Base-by-base conservation (phyloP, 73 alveolate species). In the Paramecium tetraurelia region DNA sequence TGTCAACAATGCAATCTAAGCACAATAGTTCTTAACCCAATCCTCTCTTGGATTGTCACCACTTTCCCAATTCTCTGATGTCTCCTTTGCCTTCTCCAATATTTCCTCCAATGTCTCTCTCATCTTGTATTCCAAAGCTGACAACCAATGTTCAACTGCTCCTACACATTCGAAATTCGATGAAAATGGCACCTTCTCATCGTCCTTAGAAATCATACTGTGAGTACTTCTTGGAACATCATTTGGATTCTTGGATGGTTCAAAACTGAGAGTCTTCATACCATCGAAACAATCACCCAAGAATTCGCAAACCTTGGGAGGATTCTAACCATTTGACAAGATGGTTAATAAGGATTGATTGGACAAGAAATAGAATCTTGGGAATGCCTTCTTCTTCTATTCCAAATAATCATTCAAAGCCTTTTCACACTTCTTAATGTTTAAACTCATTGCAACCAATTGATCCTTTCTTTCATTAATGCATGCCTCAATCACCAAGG, bases 211-310 rank as follows among this genome's bases (percentile, higher is more conserved):
- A 92, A 93, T 93, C 96, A 95, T 95, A 63, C 96, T 96, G 7
- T 84, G 75, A 12, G 95, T 92, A 3, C 88, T 58, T 90, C 90
- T 96, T 76, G 93, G 80, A 21, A 96, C 94, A n/a, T 93, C 96
- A 18, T 92, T 70, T 41, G 95, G 95, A 12, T 95, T 93, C 41
- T 92, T 95, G 4, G 94, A 94, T 7, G 59, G 95, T 43, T 95
- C 94, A 97, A 98, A 98, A 44, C 95, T 98, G 86, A 99, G 94
- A 21, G 99, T 97, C 93, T 97, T 97, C 94, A 97, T 98, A 53
- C 99, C 99, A 93, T 98, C 99, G 93, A 99, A 99, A 94, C 99
- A 97, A 97, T 99, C 99, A 41, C 99, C 99, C 75, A 99, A 95
- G 92, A 98, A 98, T 92, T 97, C 99, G 35, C 98, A 96, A 18